These are phyloP conservation scores for Pterulicium gracile DNA, from an alignment of 1,284 basidiomycete species.

Conservation along the genomic window DNA sequence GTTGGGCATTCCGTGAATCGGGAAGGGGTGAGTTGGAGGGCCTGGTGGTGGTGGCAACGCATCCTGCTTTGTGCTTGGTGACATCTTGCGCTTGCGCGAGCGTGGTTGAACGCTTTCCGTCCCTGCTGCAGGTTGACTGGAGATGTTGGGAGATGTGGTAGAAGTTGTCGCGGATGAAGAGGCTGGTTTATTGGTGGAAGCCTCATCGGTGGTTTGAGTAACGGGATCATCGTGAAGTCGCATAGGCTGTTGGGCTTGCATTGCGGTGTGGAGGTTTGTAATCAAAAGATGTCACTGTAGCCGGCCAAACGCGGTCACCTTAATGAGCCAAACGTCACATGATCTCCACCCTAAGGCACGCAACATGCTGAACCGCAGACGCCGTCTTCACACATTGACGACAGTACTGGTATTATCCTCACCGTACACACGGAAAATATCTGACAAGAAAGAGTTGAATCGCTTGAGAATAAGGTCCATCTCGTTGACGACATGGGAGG, in stretches of 20 bases:
- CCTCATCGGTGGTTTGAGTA: conserved; percentile 31
- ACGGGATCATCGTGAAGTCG: conserved; percentile 48
- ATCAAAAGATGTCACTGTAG: background rate
- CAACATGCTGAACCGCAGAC: too few species aligned
- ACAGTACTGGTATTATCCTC: too few species aligned
- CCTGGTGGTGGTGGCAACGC: conserved; percentile 12
- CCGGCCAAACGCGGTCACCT: too few species aligned
- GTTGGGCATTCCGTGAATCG: conserved; percentile 16
- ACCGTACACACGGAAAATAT: too few species aligned
- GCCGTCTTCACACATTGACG: too few species aligned
- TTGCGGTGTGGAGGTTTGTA: background rate
- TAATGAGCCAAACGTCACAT: too few species aligned
- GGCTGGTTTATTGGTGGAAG: conserved; percentile 28
- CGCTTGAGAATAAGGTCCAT: too few species aligned
- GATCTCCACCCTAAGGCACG: too few species aligned
- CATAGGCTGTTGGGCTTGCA: conserved; percentile 30
- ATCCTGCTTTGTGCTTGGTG: conserved; percentile 9
- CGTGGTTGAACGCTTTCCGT: background rate
- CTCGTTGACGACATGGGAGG: too few species aligned
- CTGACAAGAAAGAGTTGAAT: too few species aligned
- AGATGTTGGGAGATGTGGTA: conserved; percentile 13
- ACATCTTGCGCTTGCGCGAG: background rate
- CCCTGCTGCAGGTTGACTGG: background rate
- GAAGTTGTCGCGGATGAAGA: conserved; percentile 16
- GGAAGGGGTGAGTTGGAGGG: conserved; percentile 19